A percentile compares a stretch with the other conserved stretches of the same genome.
phyloP scores from a whole-genome alignment of 495 filamentous ascomycete genomes.

The Penicillium bovifimosum region DNA sequence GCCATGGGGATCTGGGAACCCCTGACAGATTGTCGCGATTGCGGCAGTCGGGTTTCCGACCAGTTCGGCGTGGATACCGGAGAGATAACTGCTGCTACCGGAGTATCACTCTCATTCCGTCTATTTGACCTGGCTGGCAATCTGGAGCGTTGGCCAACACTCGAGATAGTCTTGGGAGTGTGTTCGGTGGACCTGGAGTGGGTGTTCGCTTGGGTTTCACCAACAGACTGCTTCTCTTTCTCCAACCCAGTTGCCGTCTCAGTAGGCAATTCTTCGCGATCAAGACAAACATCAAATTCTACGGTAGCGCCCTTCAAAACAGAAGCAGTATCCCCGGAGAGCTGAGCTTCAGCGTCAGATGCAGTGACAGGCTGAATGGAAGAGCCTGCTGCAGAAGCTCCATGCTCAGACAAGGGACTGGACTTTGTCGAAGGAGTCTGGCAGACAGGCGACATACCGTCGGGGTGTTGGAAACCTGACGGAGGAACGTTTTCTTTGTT shows the following conservation, averaged over 20 bases:
- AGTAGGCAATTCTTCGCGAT: background rate
- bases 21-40: background rate
- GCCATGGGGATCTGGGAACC: slow-evolving; percentile 1
- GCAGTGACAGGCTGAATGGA: background rate
- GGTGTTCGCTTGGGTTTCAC: background rate
- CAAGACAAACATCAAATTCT: background rate
- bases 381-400: background rate
- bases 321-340: background rate
- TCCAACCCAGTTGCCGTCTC: background rate
- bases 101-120: background rate
- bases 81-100: background rate
- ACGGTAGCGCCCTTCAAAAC: background rate
- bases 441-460: background rate
- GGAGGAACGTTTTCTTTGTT: slow-evolving; percentile 26
- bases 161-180: background rate
- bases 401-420: slow-evolving; percentile 10
- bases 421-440: background rate
- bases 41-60: background rate
- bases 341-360: background rate
- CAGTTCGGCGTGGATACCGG: background rate
- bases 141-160: background rate
- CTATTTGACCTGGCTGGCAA: background rate
- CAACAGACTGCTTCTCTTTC: background rate
- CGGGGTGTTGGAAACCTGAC: background rate
- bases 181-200: background rate